Conservation (phyloP, 768 basidiomycete species). For the Trametes cingulata region DNA sequence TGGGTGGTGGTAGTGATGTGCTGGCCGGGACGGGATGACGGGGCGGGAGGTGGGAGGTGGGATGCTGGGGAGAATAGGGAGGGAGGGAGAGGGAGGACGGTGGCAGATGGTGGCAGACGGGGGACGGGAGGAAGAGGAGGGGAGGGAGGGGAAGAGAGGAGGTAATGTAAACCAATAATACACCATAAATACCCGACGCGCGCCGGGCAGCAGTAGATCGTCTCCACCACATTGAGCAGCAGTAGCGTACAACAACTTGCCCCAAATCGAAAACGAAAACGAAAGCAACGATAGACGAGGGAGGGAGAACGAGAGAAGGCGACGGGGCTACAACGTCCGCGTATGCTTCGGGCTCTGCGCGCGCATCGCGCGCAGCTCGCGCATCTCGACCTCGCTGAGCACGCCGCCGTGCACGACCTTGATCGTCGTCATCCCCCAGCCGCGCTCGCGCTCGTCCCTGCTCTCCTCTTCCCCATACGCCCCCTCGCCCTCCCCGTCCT, state of each 20-base stretch:
- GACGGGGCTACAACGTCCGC: background rate
- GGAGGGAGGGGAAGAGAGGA: background rate
- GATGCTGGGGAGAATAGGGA: no score
- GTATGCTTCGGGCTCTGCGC: slow-evolving; percentile 20
- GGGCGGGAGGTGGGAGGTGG: no score
- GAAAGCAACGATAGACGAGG: background rate
- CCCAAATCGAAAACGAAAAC: background rate
- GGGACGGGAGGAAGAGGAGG: background rate
- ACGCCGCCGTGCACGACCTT: slow-evolving; percentile 14
- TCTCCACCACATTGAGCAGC: no score
- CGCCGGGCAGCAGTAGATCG: background rate
- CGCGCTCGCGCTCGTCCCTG: background rate
- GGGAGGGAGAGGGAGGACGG: background rate
- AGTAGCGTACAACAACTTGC: background rate
- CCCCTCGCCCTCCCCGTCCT: background rate
- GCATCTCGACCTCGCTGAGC: slow-evolving; percentile 37
- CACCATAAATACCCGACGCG: slow-evolving; percentile 6
- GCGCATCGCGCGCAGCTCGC: slow-evolving; percentile 36
- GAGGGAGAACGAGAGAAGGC: no score
- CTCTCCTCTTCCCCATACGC: background rate
- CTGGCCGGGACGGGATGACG: no score
- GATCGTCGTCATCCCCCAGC: background rate
- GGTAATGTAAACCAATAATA: slow-evolving; percentile 7
- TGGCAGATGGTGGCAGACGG: background rate
- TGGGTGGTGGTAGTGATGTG: background rate